phyloP scores from a whole-genome alignment of 2,329 filamentous ascomycete species.

The Aspergillus hiratsukae region DNA sequence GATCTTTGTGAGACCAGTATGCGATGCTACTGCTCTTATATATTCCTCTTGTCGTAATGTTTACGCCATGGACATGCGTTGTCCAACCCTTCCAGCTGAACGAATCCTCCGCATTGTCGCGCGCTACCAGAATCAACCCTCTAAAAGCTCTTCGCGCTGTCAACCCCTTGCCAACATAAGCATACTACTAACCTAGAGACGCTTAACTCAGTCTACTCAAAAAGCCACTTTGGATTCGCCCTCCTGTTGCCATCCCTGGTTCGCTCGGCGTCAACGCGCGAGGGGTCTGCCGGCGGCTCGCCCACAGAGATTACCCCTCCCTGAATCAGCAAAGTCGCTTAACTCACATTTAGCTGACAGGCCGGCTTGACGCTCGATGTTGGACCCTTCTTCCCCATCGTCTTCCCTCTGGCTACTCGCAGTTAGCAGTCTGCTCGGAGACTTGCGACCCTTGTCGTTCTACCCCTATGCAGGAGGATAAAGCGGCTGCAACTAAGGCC shows the following conservation, averaged over 20 bases:
- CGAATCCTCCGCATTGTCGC: slow-evolving; percentile 13
- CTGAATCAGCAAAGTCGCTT: slow-evolving; percentile 1
- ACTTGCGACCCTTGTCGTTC: slow-evolving; percentile 8
- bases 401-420: slow-evolving; percentile 3
- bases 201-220: slow-evolving; percentile 1
- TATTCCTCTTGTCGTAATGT: not conserved
- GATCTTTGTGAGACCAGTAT: not conserved
- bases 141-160: not conserved
- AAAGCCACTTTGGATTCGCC: not conserved
- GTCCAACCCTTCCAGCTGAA: not conserved
- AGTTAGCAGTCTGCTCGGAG: not conserved
- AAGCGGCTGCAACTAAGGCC: slow-evolving; percentile 7
- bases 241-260: slow-evolving; percentile 8
- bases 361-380: slow-evolving; percentile 3
- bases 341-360: not conserved
- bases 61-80: not conserved
- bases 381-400: slow-evolving; percentile 9
- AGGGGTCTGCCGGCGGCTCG: slow-evolving; percentile 15
- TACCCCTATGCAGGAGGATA: slow-evolving; percentile 1
- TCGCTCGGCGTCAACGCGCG: slow-evolving; percentile 16
- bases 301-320: slow-evolving; percentile 5
- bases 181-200: slow-evolving; percentile 1
- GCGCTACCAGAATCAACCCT: slow-evolving; percentile 14
- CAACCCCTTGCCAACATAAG: not conserved
- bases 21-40: not conserved